Base-by-base conservation (phyloP, 192 early-diverging fungal species). In the Backusella circina region DNA sequence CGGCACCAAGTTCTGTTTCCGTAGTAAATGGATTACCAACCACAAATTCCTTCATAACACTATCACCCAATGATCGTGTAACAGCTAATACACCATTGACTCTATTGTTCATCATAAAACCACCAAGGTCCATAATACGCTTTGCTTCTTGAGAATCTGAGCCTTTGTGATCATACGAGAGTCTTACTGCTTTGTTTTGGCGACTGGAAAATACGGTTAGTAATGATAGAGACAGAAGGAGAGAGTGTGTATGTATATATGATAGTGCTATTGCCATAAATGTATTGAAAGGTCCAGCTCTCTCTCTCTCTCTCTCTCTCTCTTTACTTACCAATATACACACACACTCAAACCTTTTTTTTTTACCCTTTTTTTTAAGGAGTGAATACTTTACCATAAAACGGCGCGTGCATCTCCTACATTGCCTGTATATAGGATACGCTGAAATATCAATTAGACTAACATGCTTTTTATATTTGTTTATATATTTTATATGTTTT, bases 121-220 rank as follows among this genome's bases (percentile, higher is more conserved):
- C 98, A 35, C 98, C 98, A 10, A 93, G 87, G 67, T 98, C 98
- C 26, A 93, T 84, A 44, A 99, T 95, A 71, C 98, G 88, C 69
- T 93, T 91, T n/a, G 91, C 91, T 81, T 99, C 98, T 41, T 87
- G 85, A 28, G 86, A 80, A 80, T 99, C 97, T 26, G 93, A 94
- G 30, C 97, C 98, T 82, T 99, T 99, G 86, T 99, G 98, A 85
- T 99, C 98, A 77, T 98, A 99, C 5, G 97, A 95, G 10, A 99
- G 87, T 51, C 98, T 86, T 23, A 93, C 82, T 1, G 97, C 98
- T 41, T 84, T 80, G 33, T 95, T 95, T 61, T 90, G 77, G 39
- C 95, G 94, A 76, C 96, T 84, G 30, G 65, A 32, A 31, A 67
- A 67, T 67, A n/a, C 33, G 8, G 15, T 33, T 31, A 67, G 18